Base-by-base conservation (phyloP, 371 early-diverging fungal genomes). In the Blakeslea trispora region DNA sequence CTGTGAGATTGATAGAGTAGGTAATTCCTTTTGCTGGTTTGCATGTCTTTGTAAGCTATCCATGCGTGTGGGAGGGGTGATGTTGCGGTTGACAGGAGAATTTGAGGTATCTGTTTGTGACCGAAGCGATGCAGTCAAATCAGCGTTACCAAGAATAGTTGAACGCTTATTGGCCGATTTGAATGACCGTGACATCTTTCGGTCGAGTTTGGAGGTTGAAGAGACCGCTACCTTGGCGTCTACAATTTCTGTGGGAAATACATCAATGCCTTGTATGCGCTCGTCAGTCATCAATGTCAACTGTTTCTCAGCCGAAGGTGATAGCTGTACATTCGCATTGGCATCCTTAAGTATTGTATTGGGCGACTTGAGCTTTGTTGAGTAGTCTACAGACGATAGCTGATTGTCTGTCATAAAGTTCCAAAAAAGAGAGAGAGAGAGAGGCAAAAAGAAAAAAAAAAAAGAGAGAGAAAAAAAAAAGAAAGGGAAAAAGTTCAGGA, bases 161-260 rank as follows among this genome's bases (percentile, higher is more conserved):
- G 78, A 80, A 37, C 83, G 67, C 53, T 61, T 66, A 51, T 76
- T 76, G 7, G 84, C 81, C n/a, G 79, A 58, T 41, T 82, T 77
- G 44, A 77, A 82, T 6, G 87, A 86, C 13, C 77, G 71, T 0
- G 86, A 84, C 35, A 86, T 71, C 48, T 86, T 84, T 9, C 84
- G 71, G 45, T 86, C 84, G 22, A 85, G 53, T 40, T 79, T 77
- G 9, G 83, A 77, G 11, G 77, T 73, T 5, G 39, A 81, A 69
- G 43, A 76, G 68, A 56, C 71, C 71, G 50, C 44, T 2, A 44
- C 44, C 21, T 28, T 61, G n/a, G 81, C 76, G 50, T 86, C 85
- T 17, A 67, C 65, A 15, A 80, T 77, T 43, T 82, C 75, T 9
- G 77, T 73, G 0, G 81, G 69, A 34, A 79, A 80, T 41, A 59